Base-by-base conservation (phyloP, 208 protist species). In the Vickermania spadyakhi region DNA sequence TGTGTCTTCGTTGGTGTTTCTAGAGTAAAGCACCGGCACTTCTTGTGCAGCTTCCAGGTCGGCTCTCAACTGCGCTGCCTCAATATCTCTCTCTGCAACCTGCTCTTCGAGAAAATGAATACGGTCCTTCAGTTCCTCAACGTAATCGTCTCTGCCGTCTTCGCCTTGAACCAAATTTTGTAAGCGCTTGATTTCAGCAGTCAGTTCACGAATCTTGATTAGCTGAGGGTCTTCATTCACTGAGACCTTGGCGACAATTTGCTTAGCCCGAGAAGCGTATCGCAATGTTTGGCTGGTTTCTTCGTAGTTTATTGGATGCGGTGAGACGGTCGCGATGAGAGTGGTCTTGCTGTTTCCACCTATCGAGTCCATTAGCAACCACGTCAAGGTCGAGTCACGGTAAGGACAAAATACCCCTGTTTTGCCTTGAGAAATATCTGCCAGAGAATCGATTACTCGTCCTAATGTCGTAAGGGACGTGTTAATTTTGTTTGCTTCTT, bases 261-360 rank as follows among this genome's bases (percentile, higher is more conserved):
- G 79, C 72, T 95, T 94, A 0, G 91, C 94, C 0, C 90, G 73
- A 3, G 72, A 81, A 22, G 90, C 93, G 76, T 96, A 97, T 30
- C 89, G 84, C 41, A 98, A 60, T 30, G 97, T 98, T 25, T 89
- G 84, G 5, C 82, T 70, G n/a, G 81, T 96, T 66, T 98, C 95
- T 2, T 97, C 95, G 51, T 84, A 93, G 67, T 92, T 88, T 25
- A 73, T 62, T 21, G 64, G 52, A 59, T 91, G 79, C 11, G 96
- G 97, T 1, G 81, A 91, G 2, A 98, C 68, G 1, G 92, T 95
- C n/a, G 95, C 96, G 41, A 98, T 86, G 94, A 98, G 98, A 22
- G 85, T 84, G 0, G 97, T 98, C 59, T 96, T 96, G 56, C 79
- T 86, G 70, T 91, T 91, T 18, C 91, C 91, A 60, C 87, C 89